Conservation (phyloP, 176 grass and related monocot genomes). For the Juncus inflexus region DNA sequence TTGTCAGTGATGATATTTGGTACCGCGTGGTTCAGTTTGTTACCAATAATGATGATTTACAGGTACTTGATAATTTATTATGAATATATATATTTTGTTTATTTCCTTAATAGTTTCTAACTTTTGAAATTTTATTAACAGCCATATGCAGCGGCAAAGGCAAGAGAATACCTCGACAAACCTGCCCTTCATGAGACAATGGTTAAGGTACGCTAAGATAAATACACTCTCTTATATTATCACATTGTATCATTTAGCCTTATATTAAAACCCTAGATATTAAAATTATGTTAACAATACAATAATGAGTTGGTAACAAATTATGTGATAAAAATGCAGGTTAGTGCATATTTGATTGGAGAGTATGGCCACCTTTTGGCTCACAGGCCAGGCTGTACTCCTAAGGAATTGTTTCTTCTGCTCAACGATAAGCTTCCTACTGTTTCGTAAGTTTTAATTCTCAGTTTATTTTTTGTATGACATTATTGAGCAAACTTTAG, state of each 20-base stretch:
- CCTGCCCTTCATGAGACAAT: conserved; percentile 98
- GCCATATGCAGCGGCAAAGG: conserved; percentile 93
- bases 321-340: conserved; percentile 45
- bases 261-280: not conserved
- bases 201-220: conserved; percentile 79
- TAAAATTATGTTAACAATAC: not conserved
- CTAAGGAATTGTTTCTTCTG: conserved; percentile 91
- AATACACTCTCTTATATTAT: conserved; percentile 13
- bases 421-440: conserved; percentile 95
- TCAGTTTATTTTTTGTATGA: conserved; percentile 19
- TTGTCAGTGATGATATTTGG: conserved; percentile 99
- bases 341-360: conserved; percentile 97
- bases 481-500: conserved; percentile 14
- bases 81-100: conserved; percentile 28
- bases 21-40: conserved; percentile 99
- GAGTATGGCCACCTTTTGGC: conserved; percentile 98
- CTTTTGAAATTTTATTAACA: conserved; percentile 31
- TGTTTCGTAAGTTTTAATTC: conserved; percentile 65
- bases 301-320: conserved; percentile 14
- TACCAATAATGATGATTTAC: conserved; percentile 98
- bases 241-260: not conserved
- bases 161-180: conserved; percentile 95
- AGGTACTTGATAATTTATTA: conserved; percentile 43
- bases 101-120: conserved; percentile 20
- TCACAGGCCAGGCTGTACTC: conserved; percentile 80